Conservation (phyloP, 257 asterid species). For the Ilex aquifolium region DNA sequence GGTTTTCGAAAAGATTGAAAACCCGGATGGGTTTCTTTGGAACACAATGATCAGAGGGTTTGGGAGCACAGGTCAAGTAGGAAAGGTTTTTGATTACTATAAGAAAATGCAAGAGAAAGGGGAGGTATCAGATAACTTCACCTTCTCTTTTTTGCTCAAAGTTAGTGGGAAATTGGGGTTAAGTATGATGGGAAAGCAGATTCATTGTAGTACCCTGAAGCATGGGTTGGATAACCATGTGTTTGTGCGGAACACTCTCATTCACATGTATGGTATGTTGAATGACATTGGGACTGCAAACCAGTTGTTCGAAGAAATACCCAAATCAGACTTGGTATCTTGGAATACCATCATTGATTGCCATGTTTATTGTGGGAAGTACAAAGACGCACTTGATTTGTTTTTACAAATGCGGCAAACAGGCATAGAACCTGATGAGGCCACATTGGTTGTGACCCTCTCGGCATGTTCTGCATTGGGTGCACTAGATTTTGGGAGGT, state of each 20-base stretch:
- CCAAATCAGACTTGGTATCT: slow-evolving; percentile 4
- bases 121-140: slow-evolving; percentile 7
- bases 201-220: slow-evolving; percentile 7
- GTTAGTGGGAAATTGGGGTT: slow-evolving; percentile 6
- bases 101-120: slow-evolving; percentile 13
- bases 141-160: slow-evolving; percentile 13
- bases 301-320: slow-evolving; percentile 6
- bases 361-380: slow-evolving; percentile 2
- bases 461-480: slow-evolving; percentile 14
- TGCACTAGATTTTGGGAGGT: slow-evolving; percentile 5
- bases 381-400: slow-evolving; percentile 8
- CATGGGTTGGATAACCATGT: slow-evolving; percentile 5
- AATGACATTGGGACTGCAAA: slow-evolving; percentile 7
- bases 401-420: slow-evolving; percentile 6
- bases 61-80: slow-evolving; percentile 5
- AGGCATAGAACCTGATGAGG: slow-evolving; percentile 8
- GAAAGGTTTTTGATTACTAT: slow-evolving; percentile 5
- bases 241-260: slow-evolving; percentile 10
- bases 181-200: slow-evolving; percentile 5
- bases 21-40: slow-evolving; percentile 3
- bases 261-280: slow-evolving; percentile 15
- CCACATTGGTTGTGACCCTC: slow-evolving; percentile 7
- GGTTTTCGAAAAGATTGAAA: slow-evolving; percentile 1
- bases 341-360: slow-evolving; percentile 14
- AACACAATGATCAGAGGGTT: slow-evolving; percentile 13